phyloP scores from a whole-genome alignment of 2,329 filamentous ascomycete genomes.

The Xylariaceae sp. region DNA sequence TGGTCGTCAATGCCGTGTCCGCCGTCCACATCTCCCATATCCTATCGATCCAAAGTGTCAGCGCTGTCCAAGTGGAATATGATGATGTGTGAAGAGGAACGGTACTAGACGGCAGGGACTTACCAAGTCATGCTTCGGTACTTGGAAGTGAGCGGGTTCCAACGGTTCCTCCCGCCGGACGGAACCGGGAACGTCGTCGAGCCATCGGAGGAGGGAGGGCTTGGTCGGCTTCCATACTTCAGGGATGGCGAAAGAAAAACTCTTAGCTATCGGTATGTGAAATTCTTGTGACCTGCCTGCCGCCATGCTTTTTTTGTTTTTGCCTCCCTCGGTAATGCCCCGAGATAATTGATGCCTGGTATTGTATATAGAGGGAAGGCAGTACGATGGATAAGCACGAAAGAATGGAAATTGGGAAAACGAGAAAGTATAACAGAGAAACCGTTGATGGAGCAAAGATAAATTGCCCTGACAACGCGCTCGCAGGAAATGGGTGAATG shows the following conservation, averaged over 20 bases:
- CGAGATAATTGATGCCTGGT: background rate
- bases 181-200: constrained; percentile 29
- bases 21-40: constrained; percentile 9
- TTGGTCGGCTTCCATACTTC: constrained; percentile 29
- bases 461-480: background rate
- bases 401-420: background rate
- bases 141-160: constrained; percentile 20
- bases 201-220: constrained; percentile 32
- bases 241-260: constrained; percentile 32
- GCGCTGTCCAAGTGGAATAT: background rate
- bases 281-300: constrained; percentile 40
- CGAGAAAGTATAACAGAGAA: background rate
- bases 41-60: constrained; percentile 11
- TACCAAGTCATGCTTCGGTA: constrained; percentile 33
- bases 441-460: background rate
- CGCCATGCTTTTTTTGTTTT: background rate
- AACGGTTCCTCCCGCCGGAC: constrained; percentile 17
- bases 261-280: constrained; percentile 26
- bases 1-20: constrained; percentile 20
- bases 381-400: background rate
- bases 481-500: background rate
- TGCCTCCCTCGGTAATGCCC: too few relatives aligned
- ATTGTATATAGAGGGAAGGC: background rate
- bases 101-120: background rate
- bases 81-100: background rate